phyloP scores from a whole-genome alignment of 108 stramenopile species.

The Discostella stelligeroides region DNA sequence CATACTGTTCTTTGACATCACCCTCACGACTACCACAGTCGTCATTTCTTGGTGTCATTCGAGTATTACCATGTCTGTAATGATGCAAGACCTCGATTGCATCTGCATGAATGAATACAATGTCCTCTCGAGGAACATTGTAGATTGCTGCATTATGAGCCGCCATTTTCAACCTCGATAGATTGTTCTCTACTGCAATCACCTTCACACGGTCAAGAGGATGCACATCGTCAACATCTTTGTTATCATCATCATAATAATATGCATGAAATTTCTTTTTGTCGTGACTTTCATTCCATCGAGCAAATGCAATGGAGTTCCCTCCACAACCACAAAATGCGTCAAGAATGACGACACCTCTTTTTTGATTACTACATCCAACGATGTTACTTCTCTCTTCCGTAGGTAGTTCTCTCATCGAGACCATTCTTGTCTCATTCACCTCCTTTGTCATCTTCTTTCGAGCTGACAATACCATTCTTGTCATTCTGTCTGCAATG shows the following conservation, averaged over 20 bases:
- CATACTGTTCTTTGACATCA: neutral
- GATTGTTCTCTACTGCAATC: constrained; percentile 67
- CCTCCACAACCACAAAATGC: constrained; percentile 89
- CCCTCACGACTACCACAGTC: neutral
- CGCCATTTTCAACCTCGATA: constrained; percentile 62
- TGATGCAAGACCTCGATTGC: constrained; percentile 54
- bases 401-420: neutral
- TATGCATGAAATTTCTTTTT: too few species aligned
- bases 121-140: constrained; percentile 48
- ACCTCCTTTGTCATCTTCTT: neutral
- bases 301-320: constrained; percentile 80
- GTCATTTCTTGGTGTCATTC: constrained; percentile 8
- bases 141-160: constrained; percentile 78
- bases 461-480: neutral
- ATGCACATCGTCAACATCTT: neutral
- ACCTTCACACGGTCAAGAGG: constrained; percentile 58
- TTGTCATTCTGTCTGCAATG: constrained; percentile 52
- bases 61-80: constrained; percentile 32
- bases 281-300: constrained; percentile 5
- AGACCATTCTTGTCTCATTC: neutral
- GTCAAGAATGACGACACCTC: constrained; percentile 62
- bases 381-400: neutral
- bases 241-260: neutral
- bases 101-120: constrained; percentile 74
- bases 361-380: neutral